These are phyloP conservation scores for Auriscalpium microsporum DNA, from an alignment of 768 basidiomycete species.

Conservation along the genomic window DNA sequence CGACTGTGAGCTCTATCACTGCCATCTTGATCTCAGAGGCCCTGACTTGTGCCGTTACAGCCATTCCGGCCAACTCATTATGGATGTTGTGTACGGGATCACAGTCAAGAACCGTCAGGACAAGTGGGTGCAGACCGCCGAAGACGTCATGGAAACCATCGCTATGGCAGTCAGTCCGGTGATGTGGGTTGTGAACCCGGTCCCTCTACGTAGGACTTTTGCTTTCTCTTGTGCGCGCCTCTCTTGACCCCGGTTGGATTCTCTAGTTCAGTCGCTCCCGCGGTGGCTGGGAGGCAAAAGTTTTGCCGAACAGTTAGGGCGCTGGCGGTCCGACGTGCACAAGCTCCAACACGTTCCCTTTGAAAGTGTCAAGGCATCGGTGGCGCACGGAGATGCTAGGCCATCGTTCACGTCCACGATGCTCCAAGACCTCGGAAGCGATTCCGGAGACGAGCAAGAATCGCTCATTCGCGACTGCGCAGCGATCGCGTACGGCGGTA, in stretches of 20 bases:
- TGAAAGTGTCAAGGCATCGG: neutral
- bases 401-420: too few relatives aligned
- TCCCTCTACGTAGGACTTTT: neutral
- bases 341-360: neutral
- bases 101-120: neutral
- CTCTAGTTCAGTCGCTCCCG: neutral
- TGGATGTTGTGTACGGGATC: neutral
- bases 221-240: too few relatives aligned
- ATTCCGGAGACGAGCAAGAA: neutral
- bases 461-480: neutral
- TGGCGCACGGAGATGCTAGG: neutral
- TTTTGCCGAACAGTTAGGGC: neutral
- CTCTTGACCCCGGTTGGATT: too few relatives aligned
- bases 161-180: neutral
- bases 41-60: neutral
- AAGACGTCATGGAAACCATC: neutral
- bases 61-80: neutral
- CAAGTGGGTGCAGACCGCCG: neutral
- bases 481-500: slow-evolving; percentile 10
- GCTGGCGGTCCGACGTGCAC: neutral
- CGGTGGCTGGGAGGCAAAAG: neutral
- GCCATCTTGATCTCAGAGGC: too few relatives aligned
- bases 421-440: too few relatives aligned
- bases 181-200: neutral
- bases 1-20: neutral